phyloP scores from a whole-genome alignment of 2,329 filamentous ascomycete genomes.

The Madurella mycetomatis region DNA sequence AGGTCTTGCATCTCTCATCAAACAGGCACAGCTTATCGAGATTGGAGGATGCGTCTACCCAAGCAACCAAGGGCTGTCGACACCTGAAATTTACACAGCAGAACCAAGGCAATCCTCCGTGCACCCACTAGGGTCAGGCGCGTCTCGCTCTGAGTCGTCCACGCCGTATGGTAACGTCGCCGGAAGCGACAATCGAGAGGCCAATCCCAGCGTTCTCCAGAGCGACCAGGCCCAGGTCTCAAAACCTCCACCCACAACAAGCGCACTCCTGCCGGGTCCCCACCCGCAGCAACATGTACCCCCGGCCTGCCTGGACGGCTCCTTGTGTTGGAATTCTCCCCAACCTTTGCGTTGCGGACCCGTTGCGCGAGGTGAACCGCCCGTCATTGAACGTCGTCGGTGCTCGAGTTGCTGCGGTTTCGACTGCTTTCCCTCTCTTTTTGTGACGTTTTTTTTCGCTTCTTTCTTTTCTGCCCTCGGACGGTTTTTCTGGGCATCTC shows the following conservation, averaged over 20 bases:
- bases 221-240: constrained; percentile 10
- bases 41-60: constrained; percentile 17
- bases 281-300: not conserved
- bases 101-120: constrained; percentile 12
- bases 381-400: not conserved
- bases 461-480: not conserved
- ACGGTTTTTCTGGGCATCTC: not conserved
- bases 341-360: not conserved
- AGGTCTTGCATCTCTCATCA: constrained; percentile 13
- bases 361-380: not conserved
- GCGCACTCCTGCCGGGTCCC: not conserved
- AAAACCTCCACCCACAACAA: constrained; percentile 6
- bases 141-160: constrained; percentile 21
- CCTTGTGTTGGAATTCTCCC: not conserved
- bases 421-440: not conserved
- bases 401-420: not conserved
- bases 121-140: constrained; percentile 21
- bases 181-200: constrained; percentile 18
- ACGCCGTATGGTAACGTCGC: constrained; percentile 15
- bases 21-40: constrained; percentile 15
- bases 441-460: not conserved
- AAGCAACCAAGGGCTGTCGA: constrained; percentile 12
- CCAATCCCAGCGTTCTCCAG: constrained; percentile 22
- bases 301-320: not conserved
- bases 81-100: constrained; percentile 20